Conservation (phyloP, 2,329 filamentous ascomycete genomes). For the Cryphonectria radicalis region DNA sequence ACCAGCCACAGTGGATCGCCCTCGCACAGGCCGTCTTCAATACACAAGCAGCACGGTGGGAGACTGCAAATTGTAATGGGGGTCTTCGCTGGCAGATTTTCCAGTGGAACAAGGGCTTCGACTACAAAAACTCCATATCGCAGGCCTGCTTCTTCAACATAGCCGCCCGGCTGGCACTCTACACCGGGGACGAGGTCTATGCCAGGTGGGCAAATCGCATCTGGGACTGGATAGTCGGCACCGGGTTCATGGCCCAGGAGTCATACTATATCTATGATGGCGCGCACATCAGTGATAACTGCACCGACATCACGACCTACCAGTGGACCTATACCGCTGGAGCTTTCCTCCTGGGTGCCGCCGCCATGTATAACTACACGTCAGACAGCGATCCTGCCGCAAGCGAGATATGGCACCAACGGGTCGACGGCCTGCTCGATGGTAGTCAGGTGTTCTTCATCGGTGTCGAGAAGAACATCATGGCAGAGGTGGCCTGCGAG, state of each 20-base stretch:
- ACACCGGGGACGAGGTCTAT: slow-evolving; percentile 76
- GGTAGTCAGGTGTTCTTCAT: slow-evolving; percentile 57
- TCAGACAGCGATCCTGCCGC: slow-evolving; percentile 36
- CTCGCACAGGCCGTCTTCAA: slow-evolving; percentile 79
- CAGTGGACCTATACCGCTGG: slow-evolving; percentile 75
- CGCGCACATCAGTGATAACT: slow-evolving; percentile 59
- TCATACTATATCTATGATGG: slow-evolving; percentile 63
- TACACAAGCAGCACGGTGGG: slow-evolving; percentile 73
- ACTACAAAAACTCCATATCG: slow-evolving; percentile 54
- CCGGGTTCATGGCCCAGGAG: slow-evolving; percentile 58
- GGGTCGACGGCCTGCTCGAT: slow-evolving; percentile 60
- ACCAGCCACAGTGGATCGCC: slow-evolving; percentile 65
- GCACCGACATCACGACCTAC: slow-evolving; percentile 60
- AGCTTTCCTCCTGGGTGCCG: slow-evolving; percentile 66
- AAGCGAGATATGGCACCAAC: slow-evolving; percentile 55
- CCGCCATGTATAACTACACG: slow-evolving; percentile 71
- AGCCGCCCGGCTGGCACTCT: slow-evolving; percentile 68
- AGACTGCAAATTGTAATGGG: slow-evolving; percentile 66
- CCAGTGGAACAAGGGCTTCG: slow-evolving; percentile 73
- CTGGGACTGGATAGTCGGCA: slow-evolving; percentile 67
- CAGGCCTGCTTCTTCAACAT: slow-evolving; percentile 55
- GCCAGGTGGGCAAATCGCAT: slow-evolving; percentile 71
- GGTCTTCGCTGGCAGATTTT: slow-evolving; percentile 84
- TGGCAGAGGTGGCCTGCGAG: slow-evolving; percentile 71
- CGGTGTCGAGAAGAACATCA: slow-evolving; percentile 49